These are phyloP conservation scores for Oryza meyeriana DNA, from an alignment of 176 grass and related monocot genomes.

Conservation along the genomic window DNA sequence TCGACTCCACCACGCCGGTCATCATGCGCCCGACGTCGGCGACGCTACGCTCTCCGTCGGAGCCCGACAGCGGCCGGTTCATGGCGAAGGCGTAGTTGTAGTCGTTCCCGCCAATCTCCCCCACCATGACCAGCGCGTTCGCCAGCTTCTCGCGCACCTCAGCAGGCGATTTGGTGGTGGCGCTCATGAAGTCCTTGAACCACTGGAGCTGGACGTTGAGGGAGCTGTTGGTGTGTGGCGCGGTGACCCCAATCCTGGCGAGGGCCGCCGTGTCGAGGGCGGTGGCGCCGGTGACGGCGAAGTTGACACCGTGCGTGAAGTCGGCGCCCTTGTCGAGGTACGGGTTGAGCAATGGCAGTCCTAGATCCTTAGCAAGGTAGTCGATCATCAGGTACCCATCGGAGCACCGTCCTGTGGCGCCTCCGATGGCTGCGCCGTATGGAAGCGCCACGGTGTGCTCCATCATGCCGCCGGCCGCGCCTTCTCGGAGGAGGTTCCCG, in stretches of 20 bases:
- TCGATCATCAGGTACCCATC: neutral
- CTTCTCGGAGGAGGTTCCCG: neutral
- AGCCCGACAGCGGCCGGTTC: constrained; percentile 1
- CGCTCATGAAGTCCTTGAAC: constrained; percentile 22
- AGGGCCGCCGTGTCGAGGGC: constrained; percentile 44
- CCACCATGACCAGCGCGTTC: constrained; percentile 49
- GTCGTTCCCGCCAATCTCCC: constrained; percentile 79
- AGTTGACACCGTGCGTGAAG: constrained; percentile 49
- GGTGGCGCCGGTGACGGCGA: constrained; percentile 47
- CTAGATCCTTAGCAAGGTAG: neutral
- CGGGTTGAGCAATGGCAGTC: neutral
- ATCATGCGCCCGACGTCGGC: neutral
- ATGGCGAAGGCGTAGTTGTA: constrained; percentile 66
- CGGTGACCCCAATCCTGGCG: constrained; percentile 20
- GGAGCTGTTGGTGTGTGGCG: constrained; percentile 26
- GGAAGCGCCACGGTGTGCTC: neutral
- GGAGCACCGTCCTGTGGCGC: neutral
- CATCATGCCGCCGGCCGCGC: neutral
- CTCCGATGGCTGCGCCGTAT: neutral
- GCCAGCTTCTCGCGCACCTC: constrained; percentile 42
- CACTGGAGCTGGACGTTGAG: constrained; percentile 38
- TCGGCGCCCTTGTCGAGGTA: neutral
- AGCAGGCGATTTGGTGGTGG: neutral
- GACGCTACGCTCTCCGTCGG: neutral
- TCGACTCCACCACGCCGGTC: constrained; percentile 33